phyloP scores from a whole-genome alignment of 108 stramenopile genomes.

The Pinguiococcus pyrenoidosus region DNA sequence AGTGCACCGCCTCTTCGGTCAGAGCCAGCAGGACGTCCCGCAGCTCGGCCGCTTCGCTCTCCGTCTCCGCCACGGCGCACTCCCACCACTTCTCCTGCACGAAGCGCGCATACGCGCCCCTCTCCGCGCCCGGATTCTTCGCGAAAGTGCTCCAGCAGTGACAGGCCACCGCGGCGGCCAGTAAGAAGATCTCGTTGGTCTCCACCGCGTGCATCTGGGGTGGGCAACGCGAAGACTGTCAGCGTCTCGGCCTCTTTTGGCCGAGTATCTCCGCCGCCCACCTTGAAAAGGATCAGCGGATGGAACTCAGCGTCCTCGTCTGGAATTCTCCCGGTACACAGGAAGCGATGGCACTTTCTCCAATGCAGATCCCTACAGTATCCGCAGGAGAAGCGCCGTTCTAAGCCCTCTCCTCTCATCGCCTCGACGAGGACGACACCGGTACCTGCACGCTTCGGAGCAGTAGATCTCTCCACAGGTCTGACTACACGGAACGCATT shows the following conservation, averaged over 20 bases:
- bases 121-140: constrained; percentile 4
- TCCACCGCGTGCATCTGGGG: constrained; percentile 24
- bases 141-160: not conserved
- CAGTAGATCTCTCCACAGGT: constrained; percentile 26
- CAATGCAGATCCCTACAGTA: constrained; percentile 12
- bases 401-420: too few species aligned
- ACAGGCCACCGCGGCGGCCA: constrained; percentile 23
- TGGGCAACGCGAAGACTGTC: too few species aligned
- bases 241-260: too few species aligned
- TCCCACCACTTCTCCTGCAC: constrained; percentile 30
- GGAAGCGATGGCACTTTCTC: constrained; percentile 5
- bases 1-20: constrained; percentile 10
- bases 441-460: constrained; percentile 7
- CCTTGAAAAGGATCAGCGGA: constrained; percentile 18
- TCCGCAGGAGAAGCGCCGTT: constrained; percentile 13
- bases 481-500: not conserved
- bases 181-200: constrained; percentile 40
- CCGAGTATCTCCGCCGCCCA: too few species aligned
- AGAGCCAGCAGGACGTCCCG: constrained; percentile 5
- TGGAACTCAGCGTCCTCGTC: constrained; percentile 14
- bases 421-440: too few species aligned
- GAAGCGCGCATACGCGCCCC: constrained; percentile 11
- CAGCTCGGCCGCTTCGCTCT: not conserved
- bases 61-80: not conserved
- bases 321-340: constrained; percentile 16